A percentile compares a stretch with the other conserved stretches of the same genome.
These are phyloP conservation scores for Cryptococcus floricola DNA, from an alignment of 1,284 basidiomycete genomes.

Conservation along the genomic window DNA sequence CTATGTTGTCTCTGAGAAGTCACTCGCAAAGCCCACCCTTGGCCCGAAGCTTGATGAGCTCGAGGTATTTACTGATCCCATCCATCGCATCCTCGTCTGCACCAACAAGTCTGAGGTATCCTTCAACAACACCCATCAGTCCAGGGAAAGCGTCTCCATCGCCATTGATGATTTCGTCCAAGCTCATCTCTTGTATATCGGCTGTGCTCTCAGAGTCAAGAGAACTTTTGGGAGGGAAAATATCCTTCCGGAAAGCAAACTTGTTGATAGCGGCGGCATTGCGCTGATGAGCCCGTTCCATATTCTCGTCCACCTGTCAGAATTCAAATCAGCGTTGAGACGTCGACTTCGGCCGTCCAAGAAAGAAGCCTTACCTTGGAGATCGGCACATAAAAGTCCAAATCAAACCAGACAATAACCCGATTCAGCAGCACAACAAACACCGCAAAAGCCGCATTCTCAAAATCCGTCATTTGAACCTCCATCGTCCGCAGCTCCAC, in stretches of 20 bases:
- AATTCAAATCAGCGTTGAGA: conserved; percentile 1
- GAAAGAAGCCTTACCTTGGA: conserved; percentile 65
- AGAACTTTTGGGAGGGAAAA: conserved; percentile 60
- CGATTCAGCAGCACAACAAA: conserved; percentile 92
- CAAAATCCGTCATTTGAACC: conserved; percentile 97
- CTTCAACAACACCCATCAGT: conserved; percentile 74
- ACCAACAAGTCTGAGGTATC: conserved; percentile 81
- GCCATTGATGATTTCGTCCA: conserved; percentile 92
- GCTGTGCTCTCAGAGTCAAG: conserved; percentile 39
- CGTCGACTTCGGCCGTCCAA: background rate
- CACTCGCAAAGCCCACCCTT: conserved; percentile 58
- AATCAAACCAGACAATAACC: conserved; percentile 82
- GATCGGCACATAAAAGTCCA: conserved; percentile 96
- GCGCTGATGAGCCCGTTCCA: conserved; percentile 80
- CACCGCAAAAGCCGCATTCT: conserved; percentile 94
- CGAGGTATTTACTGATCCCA: conserved; percentile 72
- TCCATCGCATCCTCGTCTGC: conserved; percentile 61
- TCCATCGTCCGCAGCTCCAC: conserved; percentile 99
- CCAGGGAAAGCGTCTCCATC: conserved; percentile 73
- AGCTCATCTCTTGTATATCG: conserved; percentile 86
- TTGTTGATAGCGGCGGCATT: conserved; percentile 69
- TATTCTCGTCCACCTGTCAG: conserved; percentile 91
- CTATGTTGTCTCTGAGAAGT: background rate
- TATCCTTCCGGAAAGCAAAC: conserved; percentile 87
- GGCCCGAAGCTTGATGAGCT: conserved; percentile 72